Conservation (phyloP, 139 green algal genomes). For the Tetradesmus obliquus region DNA sequence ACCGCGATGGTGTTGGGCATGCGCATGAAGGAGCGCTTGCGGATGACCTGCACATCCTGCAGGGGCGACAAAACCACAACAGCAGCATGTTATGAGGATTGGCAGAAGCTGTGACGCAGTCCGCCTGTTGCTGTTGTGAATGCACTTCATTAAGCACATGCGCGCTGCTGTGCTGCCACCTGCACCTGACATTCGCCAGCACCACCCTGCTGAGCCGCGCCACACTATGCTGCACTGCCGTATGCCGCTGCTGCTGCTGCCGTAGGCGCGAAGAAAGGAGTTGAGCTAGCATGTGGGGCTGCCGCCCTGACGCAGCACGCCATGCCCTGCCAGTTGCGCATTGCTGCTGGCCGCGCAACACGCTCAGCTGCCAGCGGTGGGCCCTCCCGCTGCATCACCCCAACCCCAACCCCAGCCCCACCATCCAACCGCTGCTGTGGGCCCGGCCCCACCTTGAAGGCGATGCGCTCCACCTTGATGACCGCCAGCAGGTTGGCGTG, state of each 20-base stretch:
- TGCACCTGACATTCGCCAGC: not conserved
- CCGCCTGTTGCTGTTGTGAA: not conserved
- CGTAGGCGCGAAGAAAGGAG: not conserved
- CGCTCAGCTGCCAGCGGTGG: no score
- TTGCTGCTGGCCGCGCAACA: no score
- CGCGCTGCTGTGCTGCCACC: not conserved
- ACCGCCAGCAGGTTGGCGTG: slow-evolving; percentile 30
- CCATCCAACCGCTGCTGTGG: no score
- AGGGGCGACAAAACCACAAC: not conserved
- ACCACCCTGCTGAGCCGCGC: no score
- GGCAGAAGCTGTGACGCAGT: no score
- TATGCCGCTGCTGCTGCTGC: not conserved
- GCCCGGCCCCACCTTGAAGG: slow-evolving; percentile 4
- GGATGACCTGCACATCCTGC: slow-evolving; percentile 33
- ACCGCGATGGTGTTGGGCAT: slow-evolving; percentile 47
- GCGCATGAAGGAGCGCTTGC: slow-evolving; percentile 37
- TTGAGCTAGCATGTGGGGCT: no score
- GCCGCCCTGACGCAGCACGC: no score
- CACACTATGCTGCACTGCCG: no score
- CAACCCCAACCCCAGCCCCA: no score
- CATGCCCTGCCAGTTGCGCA: no score
- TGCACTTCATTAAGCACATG: not conserved
- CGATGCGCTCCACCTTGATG: slow-evolving; percentile 23
- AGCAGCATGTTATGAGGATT: not conserved
- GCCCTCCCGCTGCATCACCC: no score